phyloP scores from a whole-genome alignment of 345 rosid genomes.

The Hirschfeldia incana region DNA sequence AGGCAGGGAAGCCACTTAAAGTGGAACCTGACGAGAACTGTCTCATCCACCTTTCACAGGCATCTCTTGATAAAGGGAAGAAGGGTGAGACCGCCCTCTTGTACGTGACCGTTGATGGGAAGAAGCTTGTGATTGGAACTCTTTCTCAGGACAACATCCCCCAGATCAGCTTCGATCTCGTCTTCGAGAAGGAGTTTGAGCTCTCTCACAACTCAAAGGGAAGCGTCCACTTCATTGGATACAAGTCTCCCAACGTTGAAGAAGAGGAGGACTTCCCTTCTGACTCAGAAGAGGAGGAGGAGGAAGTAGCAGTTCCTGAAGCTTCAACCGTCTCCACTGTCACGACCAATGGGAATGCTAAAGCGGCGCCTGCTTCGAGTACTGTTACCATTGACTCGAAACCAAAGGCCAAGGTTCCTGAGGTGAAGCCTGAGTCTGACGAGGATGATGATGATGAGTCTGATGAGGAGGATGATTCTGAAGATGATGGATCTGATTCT shows the following conservation, averaged over 20 bases:
- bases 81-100: constrained; percentile 51
- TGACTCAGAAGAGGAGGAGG: constrained; percentile 46
- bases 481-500: constrained; percentile 44
- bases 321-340: not conserved
- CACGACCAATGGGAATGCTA: constrained; percentile 19
- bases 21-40: constrained; percentile 38
- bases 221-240: constrained; percentile 63
- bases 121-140: constrained; percentile 61
- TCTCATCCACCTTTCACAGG: constrained; percentile 63
- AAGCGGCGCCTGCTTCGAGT: constrained; percentile 22
- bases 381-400: constrained; percentile 44
- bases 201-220: constrained; percentile 43
- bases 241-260: constrained; percentile 44
- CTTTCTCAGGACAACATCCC: constrained; percentile 54
- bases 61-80: constrained; percentile 62
- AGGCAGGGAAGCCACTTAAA: constrained; percentile 49
- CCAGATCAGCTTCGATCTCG: constrained; percentile 65
- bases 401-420: constrained; percentile 34
- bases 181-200: constrained; percentile 73
- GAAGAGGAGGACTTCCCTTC: constrained; percentile 18
- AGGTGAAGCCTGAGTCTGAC: constrained; percentile 32
- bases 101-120: constrained; percentile 47
- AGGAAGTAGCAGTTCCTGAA: constrained; percentile 41
- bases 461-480: constrained; percentile 38
- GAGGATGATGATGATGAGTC: constrained; percentile 37